phyloP scores from a whole-genome alignment of 148 eudicot genomes.

The Rhododendron kiyosumense region DNA sequence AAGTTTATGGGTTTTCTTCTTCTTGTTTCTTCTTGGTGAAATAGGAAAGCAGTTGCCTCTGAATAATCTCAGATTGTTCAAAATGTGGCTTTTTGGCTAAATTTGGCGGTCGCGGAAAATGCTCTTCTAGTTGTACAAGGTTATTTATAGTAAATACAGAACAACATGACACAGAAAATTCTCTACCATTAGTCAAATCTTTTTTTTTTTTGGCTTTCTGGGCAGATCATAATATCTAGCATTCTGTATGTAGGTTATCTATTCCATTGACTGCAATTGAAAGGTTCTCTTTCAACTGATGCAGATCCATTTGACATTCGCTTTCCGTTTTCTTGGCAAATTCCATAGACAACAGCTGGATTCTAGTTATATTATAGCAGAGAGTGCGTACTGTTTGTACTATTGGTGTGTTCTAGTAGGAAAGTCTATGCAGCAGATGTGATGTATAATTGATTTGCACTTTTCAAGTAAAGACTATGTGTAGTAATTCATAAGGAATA shows the following conservation, averaged over 20 bases:
- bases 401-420: too few species aligned
- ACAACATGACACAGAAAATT: neutral
- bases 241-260: neutral
- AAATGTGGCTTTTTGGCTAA: neutral
- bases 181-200: neutral
- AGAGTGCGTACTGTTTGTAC: too few species aligned
- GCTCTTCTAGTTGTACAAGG: neutral
- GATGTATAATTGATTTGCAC: too few species aligned
- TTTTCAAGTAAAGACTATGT: too few species aligned
- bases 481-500: too few species aligned
- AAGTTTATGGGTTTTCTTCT: too few species aligned
- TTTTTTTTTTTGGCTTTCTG: neutral
- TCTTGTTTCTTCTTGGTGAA: neutral
- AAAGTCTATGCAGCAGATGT: too few species aligned
- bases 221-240: neutral
- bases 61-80: neutral
- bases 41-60: neutral
- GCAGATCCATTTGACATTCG: neutral
- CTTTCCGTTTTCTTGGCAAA: neutral
- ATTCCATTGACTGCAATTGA: neutral
- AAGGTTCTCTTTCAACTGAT: neutral
- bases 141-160: neutral
- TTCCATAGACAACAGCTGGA: neutral
- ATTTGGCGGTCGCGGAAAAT: neutral
- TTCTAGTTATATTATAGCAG: neutral